phyloP scores from a whole-genome alignment of 768 basidiomycete species.

The Sistotremastrum suecicum region DNA sequence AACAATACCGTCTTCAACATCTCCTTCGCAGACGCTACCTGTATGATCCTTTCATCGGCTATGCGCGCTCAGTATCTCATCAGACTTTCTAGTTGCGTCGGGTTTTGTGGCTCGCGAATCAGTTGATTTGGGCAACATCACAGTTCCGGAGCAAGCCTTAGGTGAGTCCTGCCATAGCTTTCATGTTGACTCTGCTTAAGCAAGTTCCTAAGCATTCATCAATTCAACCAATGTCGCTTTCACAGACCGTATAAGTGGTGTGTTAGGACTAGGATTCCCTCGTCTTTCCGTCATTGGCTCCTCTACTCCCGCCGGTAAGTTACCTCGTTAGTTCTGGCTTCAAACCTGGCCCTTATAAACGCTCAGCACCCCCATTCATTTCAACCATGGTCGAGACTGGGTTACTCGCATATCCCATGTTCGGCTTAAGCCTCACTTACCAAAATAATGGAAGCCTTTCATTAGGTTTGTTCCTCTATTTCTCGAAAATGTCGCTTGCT shows the following conservation, averaged over 20 bases:
- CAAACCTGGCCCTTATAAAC: background rate
- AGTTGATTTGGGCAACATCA: conserved; percentile 44
- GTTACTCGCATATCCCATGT: conserved; percentile 57
- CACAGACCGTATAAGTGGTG: conserved; percentile 49
- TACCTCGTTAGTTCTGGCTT: background rate
- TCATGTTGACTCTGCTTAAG: conserved; percentile 1
- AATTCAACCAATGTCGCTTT: conserved; percentile 50
- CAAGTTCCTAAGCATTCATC: conserved; percentile 34
- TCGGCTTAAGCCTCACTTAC: conserved; percentile 51
- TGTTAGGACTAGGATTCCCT: conserved; percentile 66
- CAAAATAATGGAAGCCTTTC: conserved; percentile 49
- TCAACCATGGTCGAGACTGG: conserved; percentile 47
- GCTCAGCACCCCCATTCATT: conserved; percentile 54
- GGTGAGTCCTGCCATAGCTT: conserved; percentile 27
- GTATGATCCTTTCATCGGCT: conserved; percentile 24
- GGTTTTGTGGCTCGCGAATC: conserved; percentile 63
- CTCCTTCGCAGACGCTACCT: conserved; percentile 53
- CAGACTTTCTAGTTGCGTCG: conserved; percentile 32
- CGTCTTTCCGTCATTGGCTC: conserved; percentile 48
- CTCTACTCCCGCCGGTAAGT: conserved; percentile 34
- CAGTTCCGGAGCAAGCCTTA: conserved; percentile 46
- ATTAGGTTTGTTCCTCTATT: conserved; percentile 30
- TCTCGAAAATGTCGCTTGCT: conserved; percentile 4
- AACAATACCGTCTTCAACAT: conserved; percentile 48
- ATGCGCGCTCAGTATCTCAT: background rate